Conservation (phyloP, 352 stramenopile species). For the Phytophthora aleatoria region DNA sequence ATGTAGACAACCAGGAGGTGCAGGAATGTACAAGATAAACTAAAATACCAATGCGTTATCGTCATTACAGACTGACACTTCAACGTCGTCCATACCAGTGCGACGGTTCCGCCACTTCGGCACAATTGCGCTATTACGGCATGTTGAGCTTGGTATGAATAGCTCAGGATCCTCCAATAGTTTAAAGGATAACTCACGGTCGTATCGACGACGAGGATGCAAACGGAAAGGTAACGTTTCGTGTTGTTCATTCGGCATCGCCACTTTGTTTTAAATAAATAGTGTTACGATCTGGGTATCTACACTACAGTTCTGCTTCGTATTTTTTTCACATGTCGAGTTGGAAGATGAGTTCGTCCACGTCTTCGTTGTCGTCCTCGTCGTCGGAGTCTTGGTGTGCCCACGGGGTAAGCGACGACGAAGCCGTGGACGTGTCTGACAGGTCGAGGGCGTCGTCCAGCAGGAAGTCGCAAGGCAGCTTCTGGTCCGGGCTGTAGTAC, state of each 20-base stretch:
- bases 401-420: slow-evolving; percentile 30
- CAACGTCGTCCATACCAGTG: neutral
- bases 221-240: neutral
- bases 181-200: neutral
- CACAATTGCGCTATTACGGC: too few species aligned
- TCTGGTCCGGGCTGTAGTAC: slow-evolving; percentile 46
- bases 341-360: slow-evolving; percentile 45
- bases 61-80: neutral
- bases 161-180: too few species aligned
- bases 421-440: slow-evolving; percentile 48
- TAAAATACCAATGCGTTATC: slow-evolving; percentile 11
- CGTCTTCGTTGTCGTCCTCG: slow-evolving; percentile 13
- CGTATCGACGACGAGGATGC: neutral
- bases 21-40: slow-evolving; percentile 11
- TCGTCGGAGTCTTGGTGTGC: slow-evolving; percentile 19
- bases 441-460: slow-evolving; percentile 34
- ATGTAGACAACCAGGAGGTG: slow-evolving; percentile 27
- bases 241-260: slow-evolving; percentile 1
- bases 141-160: too few species aligned
- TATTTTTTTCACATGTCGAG: slow-evolving; percentile 37
- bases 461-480: slow-evolving; percentile 12
- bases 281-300: slow-evolving; percentile 23
- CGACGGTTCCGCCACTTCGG: neutral
- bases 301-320: slow-evolving; percentile 14
- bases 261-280: slow-evolving; percentile 33